Evolutionary conservation across 371 early-diverging fungal genomes (phyloP).

Genomic region (Mortierella sp.): DNA sequence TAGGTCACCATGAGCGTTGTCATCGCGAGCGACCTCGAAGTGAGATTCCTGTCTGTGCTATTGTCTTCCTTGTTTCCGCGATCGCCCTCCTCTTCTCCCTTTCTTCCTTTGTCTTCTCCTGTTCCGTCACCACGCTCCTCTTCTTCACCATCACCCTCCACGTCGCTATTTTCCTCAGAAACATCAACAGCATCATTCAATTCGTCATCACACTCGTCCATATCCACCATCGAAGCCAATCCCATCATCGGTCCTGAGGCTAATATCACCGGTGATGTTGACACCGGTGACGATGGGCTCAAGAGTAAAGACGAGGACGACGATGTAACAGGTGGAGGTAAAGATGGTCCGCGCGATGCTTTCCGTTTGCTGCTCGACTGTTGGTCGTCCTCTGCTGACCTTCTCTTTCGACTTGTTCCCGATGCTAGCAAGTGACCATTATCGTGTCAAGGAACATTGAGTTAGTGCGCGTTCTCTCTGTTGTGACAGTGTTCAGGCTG

Average conservation of each 20-base stretch:
- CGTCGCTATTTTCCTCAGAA: not conserved
- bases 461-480: too few species aligned
- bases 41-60: not conserved
- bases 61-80: not conserved
- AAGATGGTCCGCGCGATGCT: not conserved
- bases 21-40: not conserved
- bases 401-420: not conserved
- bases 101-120: not conserved
- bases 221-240: not conserved
- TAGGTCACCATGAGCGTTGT: not conserved
- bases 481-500: too few species aligned
- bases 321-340: not conserved
- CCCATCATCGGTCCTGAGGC: not conserved
- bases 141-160: not conserved
- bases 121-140: not conserved
- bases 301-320: not conserved
- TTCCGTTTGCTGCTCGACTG: not conserved
- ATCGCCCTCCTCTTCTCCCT: not conserved
- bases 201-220: not conserved
- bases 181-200: not conserved
- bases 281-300: not conserved
- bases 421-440: not conserved
- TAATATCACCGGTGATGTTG: not conserved
- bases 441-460: too few species aligned
- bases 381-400: not conserved